Evolutionary conservation across 768 basidiomycete species (phyloP).

Genomic region (Hortiboletus flavorubellus): DNA sequence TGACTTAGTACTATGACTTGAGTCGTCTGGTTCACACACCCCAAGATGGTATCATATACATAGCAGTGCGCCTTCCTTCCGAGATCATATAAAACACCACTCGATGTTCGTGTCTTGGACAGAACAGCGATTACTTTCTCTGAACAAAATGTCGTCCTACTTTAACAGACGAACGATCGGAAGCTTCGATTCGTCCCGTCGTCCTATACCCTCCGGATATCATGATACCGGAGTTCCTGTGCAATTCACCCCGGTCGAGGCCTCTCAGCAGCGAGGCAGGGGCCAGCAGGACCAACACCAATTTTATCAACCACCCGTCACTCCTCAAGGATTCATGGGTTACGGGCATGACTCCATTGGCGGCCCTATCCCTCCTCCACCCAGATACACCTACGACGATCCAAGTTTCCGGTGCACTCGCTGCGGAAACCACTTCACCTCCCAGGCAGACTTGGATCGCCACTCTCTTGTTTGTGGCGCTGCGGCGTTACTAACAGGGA

Average conservation of each 20-base stretch:
- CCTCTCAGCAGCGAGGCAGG: not conserved
- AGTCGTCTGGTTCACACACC: not conserved
- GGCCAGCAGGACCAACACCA: not conserved
- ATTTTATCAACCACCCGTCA: not conserved
- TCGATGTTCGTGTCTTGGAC: not conserved
- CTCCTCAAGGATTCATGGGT: not conserved
- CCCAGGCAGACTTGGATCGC: conserved; percentile 5
- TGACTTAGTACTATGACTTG: not conserved
- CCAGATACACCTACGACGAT: not conserved
- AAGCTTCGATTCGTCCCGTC: not conserved
- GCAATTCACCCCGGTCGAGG: not conserved
- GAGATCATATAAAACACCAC: conserved; percentile 1
- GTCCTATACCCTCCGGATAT: not conserved
- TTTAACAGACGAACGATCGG: conserved; percentile 2
- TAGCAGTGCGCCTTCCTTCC: not conserved
- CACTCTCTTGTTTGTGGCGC: conserved; percentile 16
- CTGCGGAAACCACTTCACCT: conserved; percentile 8
- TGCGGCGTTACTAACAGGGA: conserved; percentile 7
- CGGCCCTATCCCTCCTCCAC: conserved; percentile 2
- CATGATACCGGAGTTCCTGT: not conserved
- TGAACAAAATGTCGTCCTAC: conserved; percentile 5
- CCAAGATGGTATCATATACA: not conserved
- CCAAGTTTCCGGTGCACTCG: conserved; percentile 9
- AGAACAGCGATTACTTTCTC: not conserved
- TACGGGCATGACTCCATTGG: not conserved